Evolutionary conservation across 371 early-diverging fungal genomes (phyloP).

Genomic region (Mortierella sp.): DNA sequence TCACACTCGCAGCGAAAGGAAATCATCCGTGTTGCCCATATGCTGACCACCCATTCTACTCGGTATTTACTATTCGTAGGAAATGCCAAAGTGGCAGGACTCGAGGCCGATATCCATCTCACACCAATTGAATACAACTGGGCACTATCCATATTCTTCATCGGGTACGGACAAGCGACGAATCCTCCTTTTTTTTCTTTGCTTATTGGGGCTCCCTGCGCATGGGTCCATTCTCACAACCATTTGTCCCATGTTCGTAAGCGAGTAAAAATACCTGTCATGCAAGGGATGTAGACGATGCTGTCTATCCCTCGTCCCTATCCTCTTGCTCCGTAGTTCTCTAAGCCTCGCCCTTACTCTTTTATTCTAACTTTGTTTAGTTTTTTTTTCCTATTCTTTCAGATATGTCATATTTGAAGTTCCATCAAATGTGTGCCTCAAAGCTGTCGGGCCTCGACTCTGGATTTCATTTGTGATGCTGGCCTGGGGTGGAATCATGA

Average conservation of each 20-base stretch:
- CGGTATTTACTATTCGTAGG: constrained; percentile 29
- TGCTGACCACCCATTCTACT: not conserved
- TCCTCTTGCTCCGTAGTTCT: no score
- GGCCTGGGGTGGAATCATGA: constrained; percentile 73
- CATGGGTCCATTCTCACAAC: no score
- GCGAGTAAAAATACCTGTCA: no score
- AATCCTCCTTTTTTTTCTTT: not conserved
- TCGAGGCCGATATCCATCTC: constrained; percentile 6
- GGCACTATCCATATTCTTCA: constrained; percentile 25
- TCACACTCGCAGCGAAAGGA: no score
- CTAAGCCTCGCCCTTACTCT: not conserved
- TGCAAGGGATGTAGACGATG: no score
- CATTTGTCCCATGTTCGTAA: no score
- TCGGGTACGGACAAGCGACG: constrained; percentile 7
- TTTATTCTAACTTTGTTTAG: not conserved
- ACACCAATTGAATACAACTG: constrained; percentile 16
- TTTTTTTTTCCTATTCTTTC: not conserved
- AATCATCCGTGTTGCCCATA: no score
- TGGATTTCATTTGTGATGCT: constrained; percentile 71
- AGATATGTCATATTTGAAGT: constrained; percentile 32
- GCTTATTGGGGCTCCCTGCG: no score
- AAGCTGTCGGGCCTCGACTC: constrained; percentile 58
- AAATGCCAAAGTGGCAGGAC: constrained; percentile 58
- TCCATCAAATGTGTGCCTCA: constrained; percentile 27
- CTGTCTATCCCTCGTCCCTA: no score